These are phyloP conservation scores for Mucor irregularis DNA, from an alignment of 371 early-diverging fungal genomes.

Conservation along the genomic window DNA sequence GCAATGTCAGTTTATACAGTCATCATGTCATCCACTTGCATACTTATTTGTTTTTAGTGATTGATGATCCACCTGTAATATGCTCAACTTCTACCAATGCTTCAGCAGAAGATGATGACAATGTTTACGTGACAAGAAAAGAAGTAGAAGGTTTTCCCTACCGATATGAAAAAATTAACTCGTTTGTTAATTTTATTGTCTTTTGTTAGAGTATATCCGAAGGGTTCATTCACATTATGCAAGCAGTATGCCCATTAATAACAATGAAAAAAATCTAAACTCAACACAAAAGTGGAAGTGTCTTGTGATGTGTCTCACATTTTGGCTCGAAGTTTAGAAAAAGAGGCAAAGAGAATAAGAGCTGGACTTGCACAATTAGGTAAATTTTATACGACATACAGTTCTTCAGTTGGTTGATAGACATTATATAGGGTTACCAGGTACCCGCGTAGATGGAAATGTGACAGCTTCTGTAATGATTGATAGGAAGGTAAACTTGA, in stretches of 20 bases:
- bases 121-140: conserved; percentile 1
- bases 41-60: background rate
- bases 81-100: background rate
- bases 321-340: conserved; percentile 11
- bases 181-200: background rate
- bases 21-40: too few relatives aligned
- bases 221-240: conserved; percentile 11
- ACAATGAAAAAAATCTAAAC: background rate
- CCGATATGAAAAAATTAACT: background rate
- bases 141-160: conserved; percentile 12
- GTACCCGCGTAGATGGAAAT: background rate
- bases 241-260: background rate
- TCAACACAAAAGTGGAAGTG: background rate
- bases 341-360: conserved; percentile 8
- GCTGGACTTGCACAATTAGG: conserved; percentile 11
- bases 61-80: conserved; percentile 4
- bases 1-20: conserved; percentile 7
- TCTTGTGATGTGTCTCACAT: conserved; percentile 4
- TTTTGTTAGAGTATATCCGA: conserved; percentile 9
- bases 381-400: background rate
- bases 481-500: conserved; percentile 1
- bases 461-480: background rate
- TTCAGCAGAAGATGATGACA: background rate
- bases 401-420: too few relatives aligned
- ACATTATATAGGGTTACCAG: conserved; percentile 9